Evolutionary conservation across 31 red algal genomes (phyloP).

Genomic region (Odonthalia washingtoniensis): DNA sequence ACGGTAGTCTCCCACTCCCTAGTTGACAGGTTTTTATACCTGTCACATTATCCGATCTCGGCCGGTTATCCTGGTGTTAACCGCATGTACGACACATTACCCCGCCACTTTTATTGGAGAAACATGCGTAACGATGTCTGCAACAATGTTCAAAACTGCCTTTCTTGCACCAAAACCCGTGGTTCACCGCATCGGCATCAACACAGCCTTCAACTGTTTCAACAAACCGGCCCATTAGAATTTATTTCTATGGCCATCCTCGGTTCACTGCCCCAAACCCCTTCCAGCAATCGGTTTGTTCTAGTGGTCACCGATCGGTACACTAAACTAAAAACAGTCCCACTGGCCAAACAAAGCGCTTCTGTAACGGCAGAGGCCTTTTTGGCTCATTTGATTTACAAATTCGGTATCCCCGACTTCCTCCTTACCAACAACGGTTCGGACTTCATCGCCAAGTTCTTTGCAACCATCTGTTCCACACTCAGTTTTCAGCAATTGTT

Average conservation of each 20-base stretch:
- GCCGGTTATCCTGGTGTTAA: constrained; percentile 35
- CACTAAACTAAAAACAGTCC: constrained; percentile 35
- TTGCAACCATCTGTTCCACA: constrained; percentile 30
- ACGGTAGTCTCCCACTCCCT: not conserved
- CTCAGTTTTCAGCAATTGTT: constrained; percentile 24
- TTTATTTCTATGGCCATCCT: constrained; percentile 57
- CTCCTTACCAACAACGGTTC: constrained; percentile 50
- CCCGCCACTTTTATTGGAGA: constrained; percentile 45
- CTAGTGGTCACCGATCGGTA: constrained; percentile 58
- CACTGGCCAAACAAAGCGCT: constrained; percentile 36
- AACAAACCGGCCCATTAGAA: constrained; percentile 24
- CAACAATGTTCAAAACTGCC: no score
- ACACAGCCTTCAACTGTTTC: constrained; percentile 32
- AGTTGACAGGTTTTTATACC: no score
- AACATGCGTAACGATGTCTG: no score
- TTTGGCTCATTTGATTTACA: constrained; percentile 46
- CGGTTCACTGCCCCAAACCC: constrained; percentile 40
- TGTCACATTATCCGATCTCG: no score
- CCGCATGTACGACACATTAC: constrained; percentile 42
- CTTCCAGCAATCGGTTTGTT: constrained; percentile 34
- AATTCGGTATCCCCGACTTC: constrained; percentile 39
- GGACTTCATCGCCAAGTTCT: constrained; percentile 60
- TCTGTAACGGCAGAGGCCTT: constrained; percentile 17
- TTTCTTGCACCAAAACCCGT: no score
- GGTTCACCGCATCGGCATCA: no score